Evolutionary conservation across 192 early-diverging fungal genomes (phyloP).

Genomic region (Entomortierella chlamydospora): DNA sequence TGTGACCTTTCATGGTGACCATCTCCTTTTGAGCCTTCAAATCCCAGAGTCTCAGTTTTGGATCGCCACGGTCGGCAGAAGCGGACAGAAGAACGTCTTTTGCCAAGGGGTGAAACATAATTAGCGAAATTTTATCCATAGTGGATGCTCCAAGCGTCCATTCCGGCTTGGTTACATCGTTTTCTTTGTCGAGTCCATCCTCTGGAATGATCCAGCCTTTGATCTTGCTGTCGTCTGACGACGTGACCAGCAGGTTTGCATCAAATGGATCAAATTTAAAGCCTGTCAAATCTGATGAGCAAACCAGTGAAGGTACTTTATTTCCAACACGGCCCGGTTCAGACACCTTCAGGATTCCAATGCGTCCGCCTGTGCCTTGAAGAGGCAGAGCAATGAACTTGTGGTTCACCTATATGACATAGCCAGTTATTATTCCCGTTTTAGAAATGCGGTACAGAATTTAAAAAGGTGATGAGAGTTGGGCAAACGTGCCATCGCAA

Average conservation of each 20-base stretch:
- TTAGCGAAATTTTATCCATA: conserved; percentile 63
- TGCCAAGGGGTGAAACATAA: conserved; percentile 70
- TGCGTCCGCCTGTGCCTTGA: conserved; percentile 81
- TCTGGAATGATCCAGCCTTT: conserved; percentile 67
- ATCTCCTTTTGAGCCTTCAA: conserved; percentile 52
- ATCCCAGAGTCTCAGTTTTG: conserved; percentile 70
- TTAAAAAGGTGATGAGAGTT: neutral
- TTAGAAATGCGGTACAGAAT: neutral
- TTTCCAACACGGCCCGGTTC: conserved; percentile 77
- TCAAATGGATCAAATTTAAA: conserved; percentile 85
- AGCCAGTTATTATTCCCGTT: neutral
- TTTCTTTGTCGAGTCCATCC: conserved; percentile 66
- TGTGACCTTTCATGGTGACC: conserved; percentile 44
- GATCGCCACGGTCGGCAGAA: conserved; percentile 66
- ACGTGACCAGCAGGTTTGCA: conserved; percentile 64
- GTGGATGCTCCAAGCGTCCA: conserved; percentile 47
- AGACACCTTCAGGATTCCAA: conserved; percentile 74
- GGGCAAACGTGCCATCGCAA: neutral
- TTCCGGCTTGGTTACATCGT: conserved; percentile 31
- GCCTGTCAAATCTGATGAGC: conserved; percentile 70
- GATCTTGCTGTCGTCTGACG: conserved; percentile 73
- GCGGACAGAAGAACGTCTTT: conserved; percentile 68
- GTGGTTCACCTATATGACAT: conserved; percentile 56
- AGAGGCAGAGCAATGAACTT: conserved; percentile 79
- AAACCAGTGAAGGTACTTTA: conserved; percentile 67